Percentiles rank a stretch among this genome's conserved stretches.
These are phyloP conservation scores for Thermothelomyces thermophilus DNA, from an alignment of 2,329 filamentous ascomycete species.

Conservation along the genomic window DNA sequence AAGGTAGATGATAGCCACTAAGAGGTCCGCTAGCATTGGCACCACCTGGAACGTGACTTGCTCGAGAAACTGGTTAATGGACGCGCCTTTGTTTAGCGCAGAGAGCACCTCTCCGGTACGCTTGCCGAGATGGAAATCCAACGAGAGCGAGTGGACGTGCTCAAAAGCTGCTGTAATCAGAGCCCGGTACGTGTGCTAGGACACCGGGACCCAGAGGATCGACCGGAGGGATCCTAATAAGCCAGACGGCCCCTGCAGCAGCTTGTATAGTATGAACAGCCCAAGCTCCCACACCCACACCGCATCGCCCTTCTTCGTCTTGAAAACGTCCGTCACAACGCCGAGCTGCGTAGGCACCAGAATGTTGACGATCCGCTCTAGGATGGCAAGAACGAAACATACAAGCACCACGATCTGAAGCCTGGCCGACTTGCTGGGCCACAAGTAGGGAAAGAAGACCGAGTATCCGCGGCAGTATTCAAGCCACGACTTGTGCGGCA, in stretches of 20 bases:
- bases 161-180: constrained; percentile 94
- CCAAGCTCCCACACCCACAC: constrained; percentile 70
- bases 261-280: constrained; percentile 69
- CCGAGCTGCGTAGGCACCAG: constrained; percentile 78
- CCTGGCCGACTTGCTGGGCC: constrained; percentile 71
- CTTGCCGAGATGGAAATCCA: constrained; percentile 95
- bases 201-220: constrained; percentile 90
- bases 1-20: constrained; percentile 78
- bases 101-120: constrained; percentile 94
- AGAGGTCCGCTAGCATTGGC: constrained; percentile 87
- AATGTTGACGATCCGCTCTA: constrained; percentile 83
- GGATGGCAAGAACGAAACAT: constrained; percentile 73
- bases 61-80: constrained; percentile 94
- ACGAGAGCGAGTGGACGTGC: constrained; percentile 88
- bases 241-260: constrained; percentile 84
- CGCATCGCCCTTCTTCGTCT: constrained; percentile 39
- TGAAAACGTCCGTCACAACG: constrained; percentile 68
- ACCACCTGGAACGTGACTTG: constrained; percentile 93
- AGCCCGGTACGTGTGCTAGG: constrained; percentile 92
- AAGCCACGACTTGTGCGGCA: constrained; percentile 88
- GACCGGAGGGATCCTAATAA: constrained; percentile 76
- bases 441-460: constrained; percentile 92
- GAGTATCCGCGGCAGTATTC: constrained; percentile 91
- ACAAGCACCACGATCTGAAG: constrained; percentile 73
- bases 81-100: constrained; percentile 89